Conservation (phyloP, 1,284 basidiomycete species). For the Puccinia horiana region DNA sequence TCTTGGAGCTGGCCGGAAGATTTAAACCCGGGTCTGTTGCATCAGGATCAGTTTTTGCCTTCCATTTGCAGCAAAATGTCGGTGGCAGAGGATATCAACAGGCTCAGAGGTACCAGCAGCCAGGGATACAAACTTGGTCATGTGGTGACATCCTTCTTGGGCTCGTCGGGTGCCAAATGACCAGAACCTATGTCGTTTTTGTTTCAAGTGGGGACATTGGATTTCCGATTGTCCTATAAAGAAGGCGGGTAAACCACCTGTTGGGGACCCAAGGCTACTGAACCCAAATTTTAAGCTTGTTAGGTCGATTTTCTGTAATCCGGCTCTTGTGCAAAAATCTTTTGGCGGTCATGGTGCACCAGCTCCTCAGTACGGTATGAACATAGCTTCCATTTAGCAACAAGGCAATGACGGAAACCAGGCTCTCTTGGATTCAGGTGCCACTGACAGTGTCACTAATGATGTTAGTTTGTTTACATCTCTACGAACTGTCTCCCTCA, state of each 20-base stretch:
- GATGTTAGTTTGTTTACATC: neutral
- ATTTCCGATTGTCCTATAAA: neutral
- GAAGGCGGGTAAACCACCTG: neutral
- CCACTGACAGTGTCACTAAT: conserved; percentile 6
- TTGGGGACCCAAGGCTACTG: neutral
- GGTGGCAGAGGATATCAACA: too few relatives aligned
- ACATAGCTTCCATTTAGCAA: neutral
- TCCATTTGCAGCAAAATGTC: neutral
- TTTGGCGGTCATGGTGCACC: neutral
- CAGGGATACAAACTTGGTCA: neutral
- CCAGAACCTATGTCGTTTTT: neutral
- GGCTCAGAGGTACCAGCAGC: too few relatives aligned
- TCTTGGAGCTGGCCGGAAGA: neutral
- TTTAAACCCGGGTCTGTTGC: neutral
- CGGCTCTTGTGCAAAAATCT: neutral
- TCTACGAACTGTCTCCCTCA: neutral
- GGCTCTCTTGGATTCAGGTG: neutral
- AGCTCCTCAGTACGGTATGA: neutral
- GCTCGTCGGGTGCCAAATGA: neutral
- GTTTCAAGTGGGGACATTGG: conserved; percentile 9
- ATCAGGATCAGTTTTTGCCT: neutral
- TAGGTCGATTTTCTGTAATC: neutral
- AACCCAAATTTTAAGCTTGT: neutral
- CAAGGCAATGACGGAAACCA: too few relatives aligned
- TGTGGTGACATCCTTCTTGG: neutral